These are phyloP conservation scores for Podaxis sp. DNA, from an alignment of 768 basidiomycete genomes.

Conservation along the genomic window DNA sequence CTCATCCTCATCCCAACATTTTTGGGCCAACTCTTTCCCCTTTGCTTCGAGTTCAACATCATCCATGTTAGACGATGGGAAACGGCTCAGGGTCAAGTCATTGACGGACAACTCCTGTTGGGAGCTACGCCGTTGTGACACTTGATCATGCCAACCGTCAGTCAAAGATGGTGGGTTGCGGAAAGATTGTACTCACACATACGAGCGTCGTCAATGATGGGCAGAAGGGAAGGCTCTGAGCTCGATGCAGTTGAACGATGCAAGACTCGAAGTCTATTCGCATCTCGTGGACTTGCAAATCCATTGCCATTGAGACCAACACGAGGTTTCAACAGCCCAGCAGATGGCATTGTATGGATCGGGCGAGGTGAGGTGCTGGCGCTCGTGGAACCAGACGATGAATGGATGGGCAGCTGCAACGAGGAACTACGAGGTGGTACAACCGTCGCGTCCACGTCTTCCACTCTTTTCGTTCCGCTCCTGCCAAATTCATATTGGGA, in stretches of 20 bases:
- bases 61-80: conserved; percentile 52
- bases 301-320: conserved; percentile 32
- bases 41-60: conserved; percentile 56
- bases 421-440: conserved; percentile 54
- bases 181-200: conserved; percentile 38
- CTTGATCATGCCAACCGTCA: conserved; percentile 6
- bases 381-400: conserved; percentile 27
- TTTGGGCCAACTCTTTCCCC: conserved; percentile 71
- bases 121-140: conserved; percentile 33
- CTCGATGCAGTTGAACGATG: conserved; percentile 74
- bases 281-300: conserved; percentile 22
- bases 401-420: conserved; percentile 37
- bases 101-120: conserved; percentile 58
- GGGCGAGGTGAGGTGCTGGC: conserved; percentile 27
- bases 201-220: conserved; percentile 49
- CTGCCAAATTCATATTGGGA: conserved; percentile 17
- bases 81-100: conserved; percentile 46
- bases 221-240: conserved; percentile 80
- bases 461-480: conserved; percentile 24
- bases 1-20: conserved; percentile 87
- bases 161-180: conserved; percentile 10
- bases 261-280: conserved; percentile 54
- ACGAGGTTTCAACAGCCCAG: conserved; percentile 45
- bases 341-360: conserved; percentile 34
- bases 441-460: conserved; percentile 28